Conservation (phyloP, 164 flowering plant species). For the Magnolia officinalis region DNA sequence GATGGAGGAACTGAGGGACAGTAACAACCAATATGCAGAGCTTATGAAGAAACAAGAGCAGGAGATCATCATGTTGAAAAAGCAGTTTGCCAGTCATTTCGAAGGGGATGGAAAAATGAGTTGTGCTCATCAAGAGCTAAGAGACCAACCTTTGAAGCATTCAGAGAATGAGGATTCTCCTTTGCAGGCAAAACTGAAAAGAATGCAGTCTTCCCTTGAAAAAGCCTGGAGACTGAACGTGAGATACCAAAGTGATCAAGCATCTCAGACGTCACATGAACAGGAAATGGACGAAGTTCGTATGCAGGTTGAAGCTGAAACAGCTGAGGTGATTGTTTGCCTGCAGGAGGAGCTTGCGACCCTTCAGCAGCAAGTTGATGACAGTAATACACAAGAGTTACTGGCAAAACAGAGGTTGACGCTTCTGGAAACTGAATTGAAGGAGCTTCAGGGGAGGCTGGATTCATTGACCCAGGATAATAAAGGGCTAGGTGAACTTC, state of each 20-base stretch:
- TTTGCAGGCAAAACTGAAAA: conserved; percentile 56
- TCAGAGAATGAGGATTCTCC: conserved; percentile 34
- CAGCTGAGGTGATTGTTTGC: conserved; percentile 92
- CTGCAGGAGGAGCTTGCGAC: conserved; percentile 76
- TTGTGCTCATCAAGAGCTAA: conserved; percentile 23
- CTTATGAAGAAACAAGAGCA: conserved; percentile 47
- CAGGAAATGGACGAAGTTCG: conserved; percentile 81
- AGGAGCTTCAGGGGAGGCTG: conserved; percentile 41
- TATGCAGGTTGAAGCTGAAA: conserved; percentile 90
- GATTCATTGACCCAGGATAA: conserved; percentile 37
- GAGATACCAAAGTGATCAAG: conserved; percentile 64
- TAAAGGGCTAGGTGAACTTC: conserved; percentile 29
- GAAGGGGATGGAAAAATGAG: not conserved
- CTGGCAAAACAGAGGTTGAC: conserved; percentile 36
- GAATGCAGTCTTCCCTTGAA: conserved; percentile 87
- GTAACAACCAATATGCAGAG: conserved; percentile 31
- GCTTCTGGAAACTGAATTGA: conserved; percentile 39
- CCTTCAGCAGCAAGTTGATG: conserved; percentile 73
- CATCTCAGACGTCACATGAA: conserved; percentile 51
- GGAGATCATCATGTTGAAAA: conserved; percentile 49
- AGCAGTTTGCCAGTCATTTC: conserved; percentile 21
- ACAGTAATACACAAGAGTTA: conserved; percentile 44
- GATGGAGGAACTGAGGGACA: conserved; percentile 54
- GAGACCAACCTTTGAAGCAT: conserved; percentile 24
- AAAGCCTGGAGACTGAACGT: conserved; percentile 63